phyloP scores from a whole-genome alignment of 73 alveolate species.

The Paramecium pentaurelia region DNA sequence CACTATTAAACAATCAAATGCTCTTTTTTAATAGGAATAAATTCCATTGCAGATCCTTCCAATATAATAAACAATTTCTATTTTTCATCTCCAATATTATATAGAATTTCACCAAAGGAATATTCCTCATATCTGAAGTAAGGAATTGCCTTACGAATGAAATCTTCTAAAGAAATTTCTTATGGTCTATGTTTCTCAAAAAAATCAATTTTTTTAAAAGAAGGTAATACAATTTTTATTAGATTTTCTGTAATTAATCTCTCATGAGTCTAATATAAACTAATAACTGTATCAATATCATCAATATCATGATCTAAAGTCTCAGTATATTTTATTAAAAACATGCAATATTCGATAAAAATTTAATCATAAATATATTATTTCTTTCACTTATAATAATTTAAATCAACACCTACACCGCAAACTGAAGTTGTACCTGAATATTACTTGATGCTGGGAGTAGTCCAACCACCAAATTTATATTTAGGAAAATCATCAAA shows the following conservation, averaged over 20 bases:
- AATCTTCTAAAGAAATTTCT: background rate
- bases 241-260: slow-evolving; percentile 6
- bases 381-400: slow-evolving; percentile 52
- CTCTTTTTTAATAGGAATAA: background rate
- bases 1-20: background rate
- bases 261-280: background rate
- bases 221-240: background rate
- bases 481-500: slow-evolving; percentile 68
- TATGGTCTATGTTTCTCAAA: background rate
- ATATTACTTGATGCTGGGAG: slow-evolving; percentile 75
- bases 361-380: background rate
- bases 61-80: background rate
- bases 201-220: background rate
- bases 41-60: background rate
- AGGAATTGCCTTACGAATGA: background rate
- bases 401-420: slow-evolving; percentile 73
- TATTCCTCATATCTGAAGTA: background rate
- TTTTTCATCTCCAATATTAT: background rate
- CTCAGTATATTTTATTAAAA: background rate
- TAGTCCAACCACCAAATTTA: slow-evolving; percentile 76
- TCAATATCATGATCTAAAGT: background rate
- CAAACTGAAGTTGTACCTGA: slow-evolving; percentile 71
- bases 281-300: background rate
- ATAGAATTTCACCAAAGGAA: background rate
- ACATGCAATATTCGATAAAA: background rate